Evolutionary conservation across 1,284 basidiomycete genomes (phyloP).

Genomic region (Melampsora americana): DNA sequence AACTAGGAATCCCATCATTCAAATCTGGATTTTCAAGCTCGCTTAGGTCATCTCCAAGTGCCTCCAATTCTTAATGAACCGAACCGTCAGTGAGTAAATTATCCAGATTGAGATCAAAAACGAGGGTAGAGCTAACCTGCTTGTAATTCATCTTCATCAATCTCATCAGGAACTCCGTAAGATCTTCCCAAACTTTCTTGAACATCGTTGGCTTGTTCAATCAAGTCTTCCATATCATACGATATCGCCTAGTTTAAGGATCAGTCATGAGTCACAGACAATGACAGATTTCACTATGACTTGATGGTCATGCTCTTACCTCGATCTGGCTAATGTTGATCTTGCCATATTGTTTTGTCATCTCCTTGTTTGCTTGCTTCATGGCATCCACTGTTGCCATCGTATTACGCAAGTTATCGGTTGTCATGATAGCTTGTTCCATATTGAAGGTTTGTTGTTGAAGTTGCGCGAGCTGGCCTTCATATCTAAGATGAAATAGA

Average conservation of each 20-base stretch:
- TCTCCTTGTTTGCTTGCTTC: constrained; percentile 94
- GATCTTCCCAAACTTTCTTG: constrained; percentile 89
- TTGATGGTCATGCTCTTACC: constrained; percentile 54
- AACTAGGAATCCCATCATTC: constrained; percentile 38
- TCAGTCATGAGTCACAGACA: neutral
- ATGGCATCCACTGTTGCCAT: constrained; percentile 99
- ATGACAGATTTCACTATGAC: neutral
- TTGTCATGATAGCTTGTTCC: constrained; percentile 92
- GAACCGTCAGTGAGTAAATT: neutral
- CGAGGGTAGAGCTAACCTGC: constrained; percentile 65
- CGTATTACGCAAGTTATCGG: constrained; percentile 97
- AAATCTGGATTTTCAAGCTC: constrained; percentile 34
- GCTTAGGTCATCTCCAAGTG: constrained; percentile 30
- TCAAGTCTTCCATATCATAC: constrained; percentile 95
- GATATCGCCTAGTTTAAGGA: constrained; percentile 68
- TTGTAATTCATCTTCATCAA: constrained; percentile 95
- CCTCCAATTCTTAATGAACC: constrained; percentile 11
- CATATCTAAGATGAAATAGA: constrained; percentile 61
- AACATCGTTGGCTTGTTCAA: constrained; percentile 96
- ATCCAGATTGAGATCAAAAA: too few relatives aligned
- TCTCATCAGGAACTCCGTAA: constrained; percentile 93
- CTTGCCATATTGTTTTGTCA: constrained; percentile 95
- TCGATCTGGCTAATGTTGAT: constrained; percentile 98
- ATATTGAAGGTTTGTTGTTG: constrained; percentile 98
- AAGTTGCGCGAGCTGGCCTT: constrained; percentile 82